Evolutionary conservation across 352 stramenopile species (phyloP), one percentile per base, ranked within the genome.

Genomic region (Albugo candida): DNA sequence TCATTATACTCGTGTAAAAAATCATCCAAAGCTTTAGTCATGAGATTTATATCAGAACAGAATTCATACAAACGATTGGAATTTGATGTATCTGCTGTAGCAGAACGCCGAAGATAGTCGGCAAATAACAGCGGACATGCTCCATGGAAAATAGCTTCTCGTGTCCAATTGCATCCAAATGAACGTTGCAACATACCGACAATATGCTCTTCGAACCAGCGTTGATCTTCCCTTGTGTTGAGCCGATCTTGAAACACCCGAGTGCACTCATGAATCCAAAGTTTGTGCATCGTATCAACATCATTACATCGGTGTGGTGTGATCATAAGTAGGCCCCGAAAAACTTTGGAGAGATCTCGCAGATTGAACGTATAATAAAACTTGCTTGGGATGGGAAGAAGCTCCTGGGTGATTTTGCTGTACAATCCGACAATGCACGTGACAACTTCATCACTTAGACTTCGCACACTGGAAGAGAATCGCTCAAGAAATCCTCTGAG

Each of bases 331-430:
- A 97, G 76, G 0, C 91, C 91, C 41, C 97, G 91, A 42, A 97
- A 97, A 2, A 97, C 86, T 57, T 97, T 97, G 2, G 81, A 94
- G 0, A 97, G 81, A 45, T 97, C 88, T 4, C 91, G 88, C 6
- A 97, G 68, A 59, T 97, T 97, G 58, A 97, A 97, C 5, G 83
- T 96, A 63, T 97, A 92, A 55, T 94, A 78, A 51, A 92, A 92
- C 47, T 93, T 96, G 53, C 74, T 83, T 0, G 91, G 91, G 12
- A 91, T 97, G 12, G 91, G 91, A 19, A 97, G 52, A 6, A 97
- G 56, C 44, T 96, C 86, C 19, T 83, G 56, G 5, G 80, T 92
- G 16, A 97, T 91, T 34, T 73, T 70, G 48, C 87, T 88, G 60
- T 97, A 97, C 13, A 97, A 83, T 49, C 96, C 85, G 20, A 97